phyloP scores from a whole-genome alignment of 2,329 filamentous ascomycete genomes.

The Ascochyta lentis region DNA sequence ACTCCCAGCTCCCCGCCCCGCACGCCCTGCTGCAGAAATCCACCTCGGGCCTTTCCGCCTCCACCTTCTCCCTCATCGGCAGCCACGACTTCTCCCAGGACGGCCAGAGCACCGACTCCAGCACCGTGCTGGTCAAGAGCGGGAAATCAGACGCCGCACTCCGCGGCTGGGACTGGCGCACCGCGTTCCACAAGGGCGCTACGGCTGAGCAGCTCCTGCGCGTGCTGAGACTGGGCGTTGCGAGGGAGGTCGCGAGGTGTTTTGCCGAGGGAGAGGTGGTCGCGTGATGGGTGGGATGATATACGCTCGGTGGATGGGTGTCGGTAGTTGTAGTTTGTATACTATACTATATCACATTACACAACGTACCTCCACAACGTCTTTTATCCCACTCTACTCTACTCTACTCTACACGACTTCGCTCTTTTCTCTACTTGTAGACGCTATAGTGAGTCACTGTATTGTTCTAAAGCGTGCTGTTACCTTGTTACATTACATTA shows the following conservation, averaged over 20 bases:
- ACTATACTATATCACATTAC: too few relatives aligned
- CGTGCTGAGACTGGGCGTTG: constrained; percentile 74
- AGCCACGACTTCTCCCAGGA: constrained; percentile 67
- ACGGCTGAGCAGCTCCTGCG: constrained; percentile 74
- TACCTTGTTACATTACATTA: too few relatives aligned
- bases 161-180: constrained; percentile 77
- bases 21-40: constrained; percentile 62
- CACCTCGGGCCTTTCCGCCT: constrained; percentile 60
- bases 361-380: too few relatives aligned
- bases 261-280: constrained; percentile 71
- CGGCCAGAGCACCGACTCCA: constrained; percentile 50
- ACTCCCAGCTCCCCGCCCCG: constrained; percentile 26
- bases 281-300: constrained; percentile 1
- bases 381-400: too few relatives aligned
- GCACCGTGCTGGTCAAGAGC: constrained; percentile 55
- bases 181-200: constrained; percentile 62
- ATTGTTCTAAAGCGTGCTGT: too few relatives aligned
- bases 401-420: too few relatives aligned
- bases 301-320: not conserved
- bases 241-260: constrained; percentile 73
- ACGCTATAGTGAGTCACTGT: too few relatives aligned
- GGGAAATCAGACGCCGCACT: constrained; percentile 51
- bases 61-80: constrained; percentile 73
- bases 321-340: too few relatives aligned
- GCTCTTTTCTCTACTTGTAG: too few relatives aligned